Evolutionary conservation across 78 protist species (phyloP), one percentile per base, ranked within the genome.

Genomic region (Polysphondylium violaceum): DNA sequence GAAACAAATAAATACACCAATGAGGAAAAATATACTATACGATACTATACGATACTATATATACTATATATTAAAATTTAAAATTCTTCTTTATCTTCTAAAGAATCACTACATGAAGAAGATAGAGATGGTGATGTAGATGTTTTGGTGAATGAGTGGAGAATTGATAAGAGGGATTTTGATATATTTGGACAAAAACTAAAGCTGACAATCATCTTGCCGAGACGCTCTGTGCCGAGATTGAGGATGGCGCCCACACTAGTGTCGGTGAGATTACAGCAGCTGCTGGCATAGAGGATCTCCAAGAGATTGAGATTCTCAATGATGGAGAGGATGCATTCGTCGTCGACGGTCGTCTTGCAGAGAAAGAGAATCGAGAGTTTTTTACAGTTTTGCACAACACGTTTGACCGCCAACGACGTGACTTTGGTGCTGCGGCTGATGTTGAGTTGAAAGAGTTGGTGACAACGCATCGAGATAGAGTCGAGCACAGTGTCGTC

Each of bases 401-500:
- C 91, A 36, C n/a, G 31, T 23, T 83, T 69, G 67, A 83, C 35
- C 11, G 91, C 36, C 0, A 29, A 40, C 1, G 79, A 51, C 0
- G 79, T 58, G 0, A 83, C 43, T 14, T 59, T 51, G 21, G 38
- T 41, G 19, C 33, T 19, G 38, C 79, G 47, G 58, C 79, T 69
- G 4, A 83, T 50, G 41, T 83, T 83, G 12, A 83, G 36, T 83
- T 83, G 91, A 51, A 83, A 83, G 14, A 83, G 79, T 44, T 71
- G 23, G 17, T 19, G 41, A 69, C 91, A 83, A 43, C 35, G 29
- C 12, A 44, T 69, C 0, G 91, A 58, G 17, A 83, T 83, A 4
- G 79, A 60, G 23, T 69, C 91, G 47, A 83, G 51, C 19, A 58
- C 91, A 9, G 71, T 47, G n/a, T 83, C 91, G 43, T 83, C 91